Evolutionary conservation across 495 filamentous ascomycete species (phyloP).

Genomic region (Durotheca rogersii): DNA sequence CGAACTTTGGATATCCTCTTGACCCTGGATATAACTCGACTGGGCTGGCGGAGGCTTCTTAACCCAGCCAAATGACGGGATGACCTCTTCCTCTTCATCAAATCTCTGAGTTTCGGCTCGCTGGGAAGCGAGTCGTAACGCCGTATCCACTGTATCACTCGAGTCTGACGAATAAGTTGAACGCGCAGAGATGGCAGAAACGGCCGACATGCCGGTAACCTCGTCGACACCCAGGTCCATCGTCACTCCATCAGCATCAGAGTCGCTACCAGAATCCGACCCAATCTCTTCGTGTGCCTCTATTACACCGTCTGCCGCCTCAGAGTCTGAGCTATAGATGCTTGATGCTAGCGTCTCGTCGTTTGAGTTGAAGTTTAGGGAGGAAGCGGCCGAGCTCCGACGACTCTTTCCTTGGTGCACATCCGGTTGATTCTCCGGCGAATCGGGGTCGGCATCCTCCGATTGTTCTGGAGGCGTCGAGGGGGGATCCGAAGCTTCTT

Average conservation of each 20-base stretch:
- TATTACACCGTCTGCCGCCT: conserved; percentile 58
- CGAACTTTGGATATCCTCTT: conserved; percentile 5
- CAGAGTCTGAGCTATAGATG: conserved; percentile 70
- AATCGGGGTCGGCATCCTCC: conserved; percentile 61
- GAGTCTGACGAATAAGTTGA: conserved; percentile 57
- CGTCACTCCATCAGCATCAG: conserved; percentile 69
- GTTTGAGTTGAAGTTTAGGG: conserved; percentile 61
- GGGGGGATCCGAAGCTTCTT: conserved; percentile 60
- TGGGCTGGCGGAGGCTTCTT: conserved; percentile 34
- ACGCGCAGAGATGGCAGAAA: conserved; percentile 56
- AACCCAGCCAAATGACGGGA: conserved; percentile 61
- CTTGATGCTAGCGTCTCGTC: conserved; percentile 73
- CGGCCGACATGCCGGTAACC: conserved; percentile 64
- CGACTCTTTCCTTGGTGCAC: conserved; percentile 65
- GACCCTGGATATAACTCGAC: conserved; percentile 13
- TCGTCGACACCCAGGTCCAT: conserved; percentile 72
- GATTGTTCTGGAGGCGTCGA: conserved; percentile 63
- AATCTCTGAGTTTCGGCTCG: conserved; percentile 70
- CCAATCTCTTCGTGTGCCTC: conserved; percentile 57
- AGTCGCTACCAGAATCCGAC: conserved; percentile 52
- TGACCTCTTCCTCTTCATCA: conserved; percentile 77
- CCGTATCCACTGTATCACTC: conserved; percentile 70
- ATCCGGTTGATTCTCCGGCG: conserved; percentile 69
- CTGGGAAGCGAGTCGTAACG: conserved; percentile 70
- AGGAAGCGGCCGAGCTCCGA: conserved; percentile 63